Evolutionary conservation across 192 early-diverging fungal species (phyloP).

Genomic region (Endogone sp.): DNA sequence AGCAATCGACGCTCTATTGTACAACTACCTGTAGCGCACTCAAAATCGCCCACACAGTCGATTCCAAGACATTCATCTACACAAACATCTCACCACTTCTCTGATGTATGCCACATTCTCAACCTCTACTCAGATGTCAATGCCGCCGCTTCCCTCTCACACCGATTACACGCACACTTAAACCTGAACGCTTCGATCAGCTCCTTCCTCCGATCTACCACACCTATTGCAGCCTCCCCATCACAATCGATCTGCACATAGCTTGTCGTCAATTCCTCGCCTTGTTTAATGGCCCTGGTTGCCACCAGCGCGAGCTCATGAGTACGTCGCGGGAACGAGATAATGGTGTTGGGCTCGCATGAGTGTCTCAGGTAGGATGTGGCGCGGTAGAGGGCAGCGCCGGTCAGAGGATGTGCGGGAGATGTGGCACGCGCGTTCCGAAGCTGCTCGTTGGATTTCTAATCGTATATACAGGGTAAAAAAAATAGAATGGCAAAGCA

Average conservation of each 20-base stretch:
- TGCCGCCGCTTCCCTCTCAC: background rate
- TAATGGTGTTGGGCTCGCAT: conserved; percentile 59
- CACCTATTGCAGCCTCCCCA: background rate
- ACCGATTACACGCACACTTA: background rate
- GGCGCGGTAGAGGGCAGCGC: conserved; percentile 71
- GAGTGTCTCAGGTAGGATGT: conserved; percentile 68
- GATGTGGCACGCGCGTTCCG: background rate
- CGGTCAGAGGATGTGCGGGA: conserved; percentile 27
- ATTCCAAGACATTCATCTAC: no score
- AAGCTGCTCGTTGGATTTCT: conserved; percentile 9
- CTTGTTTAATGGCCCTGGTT: conserved; percentile 52
- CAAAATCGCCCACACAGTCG: no score
- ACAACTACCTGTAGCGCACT: no score
- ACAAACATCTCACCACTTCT: no score
- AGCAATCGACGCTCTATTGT: no score
- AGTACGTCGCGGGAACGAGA: conserved; percentile 43
- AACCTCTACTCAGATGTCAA: background rate
- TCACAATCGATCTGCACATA: conserved; percentile 22
- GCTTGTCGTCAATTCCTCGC: conserved; percentile 64
- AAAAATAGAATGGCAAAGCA: no score
- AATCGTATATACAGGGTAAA: background rate
- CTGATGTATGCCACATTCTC: no score
- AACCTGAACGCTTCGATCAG: background rate
- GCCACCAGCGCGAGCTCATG: conserved; percentile 56
- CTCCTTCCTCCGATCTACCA: background rate